Conservation (phyloP, 257 asterid genomes). For the Solanum okadae region DNA sequence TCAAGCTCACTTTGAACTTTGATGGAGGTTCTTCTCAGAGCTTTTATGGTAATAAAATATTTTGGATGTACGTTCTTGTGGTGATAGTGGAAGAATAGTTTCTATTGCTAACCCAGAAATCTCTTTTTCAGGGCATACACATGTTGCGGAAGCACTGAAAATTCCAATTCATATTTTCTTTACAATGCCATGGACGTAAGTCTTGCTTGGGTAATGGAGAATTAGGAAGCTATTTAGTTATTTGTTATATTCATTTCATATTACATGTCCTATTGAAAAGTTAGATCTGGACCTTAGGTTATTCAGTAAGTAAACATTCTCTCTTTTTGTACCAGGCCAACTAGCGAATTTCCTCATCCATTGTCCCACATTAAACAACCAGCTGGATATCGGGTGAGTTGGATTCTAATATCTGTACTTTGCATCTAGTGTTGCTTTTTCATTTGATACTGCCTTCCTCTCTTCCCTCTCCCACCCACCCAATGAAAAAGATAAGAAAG, state of each 20-base stretch:
- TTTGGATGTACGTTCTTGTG: background rate
- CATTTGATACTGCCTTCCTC: background rate
- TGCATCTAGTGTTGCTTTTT: constrained; percentile 3
- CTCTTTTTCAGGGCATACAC: constrained; percentile 68
- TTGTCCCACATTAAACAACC: constrained; percentile 93
- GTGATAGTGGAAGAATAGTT: background rate
- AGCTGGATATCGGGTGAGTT: constrained; percentile 88
- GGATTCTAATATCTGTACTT: constrained; percentile 1
- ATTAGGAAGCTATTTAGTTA: background rate
- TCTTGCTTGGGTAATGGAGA: constrained; percentile 14
- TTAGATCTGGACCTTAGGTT: background rate
- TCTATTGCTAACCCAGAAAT: constrained; percentile 7
- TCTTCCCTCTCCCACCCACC: background rate
- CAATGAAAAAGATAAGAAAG: background rate
- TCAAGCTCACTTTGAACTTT: background rate
- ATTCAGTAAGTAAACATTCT: background rate
- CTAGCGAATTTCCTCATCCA: constrained; percentile 97
- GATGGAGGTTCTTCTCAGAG: background rate
- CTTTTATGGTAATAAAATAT: background rate
- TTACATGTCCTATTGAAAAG: constrained; percentile 6
- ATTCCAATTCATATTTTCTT: constrained; percentile 87
- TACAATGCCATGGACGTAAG: constrained; percentile 99
- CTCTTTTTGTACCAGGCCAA: constrained; percentile 58
- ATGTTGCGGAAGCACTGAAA: constrained; percentile 88
- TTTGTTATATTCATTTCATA: background rate